Evolutionary conservation across 352 stramenopile genomes (phyloP).

Genomic region (Plasmopara halstedii): DNA sequence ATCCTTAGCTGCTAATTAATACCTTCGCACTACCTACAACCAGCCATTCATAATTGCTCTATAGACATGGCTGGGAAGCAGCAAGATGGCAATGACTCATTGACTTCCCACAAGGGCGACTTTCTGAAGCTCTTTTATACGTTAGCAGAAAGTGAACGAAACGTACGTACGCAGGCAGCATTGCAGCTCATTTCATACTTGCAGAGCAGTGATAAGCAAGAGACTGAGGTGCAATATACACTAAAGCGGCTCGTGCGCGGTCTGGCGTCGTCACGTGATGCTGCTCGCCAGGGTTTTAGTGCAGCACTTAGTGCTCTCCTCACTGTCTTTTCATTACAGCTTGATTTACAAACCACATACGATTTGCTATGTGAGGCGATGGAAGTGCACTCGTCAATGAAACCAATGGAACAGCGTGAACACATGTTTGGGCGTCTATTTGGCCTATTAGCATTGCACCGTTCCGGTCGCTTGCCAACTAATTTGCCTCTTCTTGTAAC

Average conservation of each 20-base stretch:
- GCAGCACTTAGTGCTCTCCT: constrained; percentile 72
- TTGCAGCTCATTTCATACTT: constrained; percentile 49
- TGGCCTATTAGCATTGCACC: constrained; percentile 74
- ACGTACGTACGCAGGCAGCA: constrained; percentile 48
- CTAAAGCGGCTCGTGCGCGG: constrained; percentile 88
- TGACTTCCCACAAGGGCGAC: constrained; percentile 34
- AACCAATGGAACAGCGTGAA: constrained; percentile 89
- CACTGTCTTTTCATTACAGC: constrained; percentile 30
- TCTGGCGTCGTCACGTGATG: constrained; percentile 82
- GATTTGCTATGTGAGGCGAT: constrained; percentile 63
- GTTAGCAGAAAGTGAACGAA: constrained; percentile 64
- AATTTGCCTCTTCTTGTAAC: constrained; percentile 31
- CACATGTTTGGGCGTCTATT: constrained; percentile 89
- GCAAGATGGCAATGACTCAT: constrained; percentile 7
- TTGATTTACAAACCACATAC: constrained; percentile 45
- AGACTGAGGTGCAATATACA: constrained; percentile 79
- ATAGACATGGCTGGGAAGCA: constrained; percentile 30
- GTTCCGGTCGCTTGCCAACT: constrained; percentile 52
- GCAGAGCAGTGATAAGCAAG: constrained; percentile 20
- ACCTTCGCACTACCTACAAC: no score
- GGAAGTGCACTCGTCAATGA: constrained; percentile 78
- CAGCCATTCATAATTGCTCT: constrained; percentile 33
- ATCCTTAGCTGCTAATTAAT: no score
- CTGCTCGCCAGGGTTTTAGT: constrained; percentile 85
- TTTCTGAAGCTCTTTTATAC: constrained; percentile 88